These are phyloP conservation scores for Seminavis robusta DNA, from an alignment of 108 stramenopile genomes.

Conservation along the genomic window DNA sequence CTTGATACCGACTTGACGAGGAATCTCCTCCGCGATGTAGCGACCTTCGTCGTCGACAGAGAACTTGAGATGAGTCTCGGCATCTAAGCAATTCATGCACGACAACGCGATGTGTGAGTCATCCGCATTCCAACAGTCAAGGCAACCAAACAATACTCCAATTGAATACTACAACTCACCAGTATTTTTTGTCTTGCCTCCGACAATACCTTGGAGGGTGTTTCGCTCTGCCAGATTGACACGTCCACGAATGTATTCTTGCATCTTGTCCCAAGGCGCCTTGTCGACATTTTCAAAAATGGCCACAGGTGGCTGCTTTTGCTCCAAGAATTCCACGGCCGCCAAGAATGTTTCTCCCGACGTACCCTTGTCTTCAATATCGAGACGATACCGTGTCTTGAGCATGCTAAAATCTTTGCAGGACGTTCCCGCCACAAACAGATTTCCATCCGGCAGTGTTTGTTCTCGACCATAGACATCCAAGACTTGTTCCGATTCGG, in stretches of 20 bases:
- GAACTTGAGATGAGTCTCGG: constrained; percentile 22
- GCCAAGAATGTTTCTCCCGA: constrained; percentile 55
- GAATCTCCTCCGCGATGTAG: too few relatives aligned
- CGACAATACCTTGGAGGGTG: too few relatives aligned
- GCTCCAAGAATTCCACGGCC: constrained; percentile 33
- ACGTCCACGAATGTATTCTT: constrained; percentile 43
- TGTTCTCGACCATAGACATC: constrained; percentile 28
- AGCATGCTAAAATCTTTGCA: constrained; percentile 57
- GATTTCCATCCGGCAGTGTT: constrained; percentile 21
- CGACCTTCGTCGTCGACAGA: too few relatives aligned
- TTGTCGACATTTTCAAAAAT: constrained; percentile 53
- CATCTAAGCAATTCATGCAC: not conserved
- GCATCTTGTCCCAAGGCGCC: constrained; percentile 52
- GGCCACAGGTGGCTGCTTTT: constrained; percentile 42
- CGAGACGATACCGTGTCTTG: constrained; percentile 11
- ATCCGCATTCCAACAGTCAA: too few relatives aligned
- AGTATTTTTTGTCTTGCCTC: too few relatives aligned
- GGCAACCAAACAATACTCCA: too few relatives aligned
- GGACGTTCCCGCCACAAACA: constrained; percentile 60
- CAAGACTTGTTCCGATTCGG: constrained; percentile 14
- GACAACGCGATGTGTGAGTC: too few relatives aligned
- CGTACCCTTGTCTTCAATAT: constrained; percentile 55
- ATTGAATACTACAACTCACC: too few relatives aligned
- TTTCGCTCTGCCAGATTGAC: constrained; percentile 20
- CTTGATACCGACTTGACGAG: constrained; percentile 23